A percentile compares a stretch with the other conserved stretches of the same genome.
Conservation (phyloP, 2,329 filamentous ascomycete species). For the Escovopsis sp. region DNA sequence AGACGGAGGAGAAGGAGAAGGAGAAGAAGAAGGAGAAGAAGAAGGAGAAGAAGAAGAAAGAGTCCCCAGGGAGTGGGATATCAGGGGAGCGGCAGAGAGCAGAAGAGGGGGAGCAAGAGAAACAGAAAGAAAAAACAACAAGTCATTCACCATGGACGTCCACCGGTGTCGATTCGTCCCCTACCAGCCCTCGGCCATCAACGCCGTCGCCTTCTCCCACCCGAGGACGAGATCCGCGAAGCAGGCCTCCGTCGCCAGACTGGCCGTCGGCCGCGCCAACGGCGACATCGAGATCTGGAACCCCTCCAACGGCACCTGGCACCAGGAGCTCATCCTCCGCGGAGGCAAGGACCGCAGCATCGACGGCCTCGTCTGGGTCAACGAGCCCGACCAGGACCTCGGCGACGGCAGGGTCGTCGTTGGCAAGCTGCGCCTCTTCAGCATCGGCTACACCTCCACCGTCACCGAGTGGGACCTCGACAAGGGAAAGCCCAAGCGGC, state of each 20-base stretch:
- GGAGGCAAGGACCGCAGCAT: constrained; percentile 77
- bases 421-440: constrained; percentile 77
- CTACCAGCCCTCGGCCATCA: constrained; percentile 83
- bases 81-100: too few species aligned
- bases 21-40: too few species aligned
- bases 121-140: constrained; percentile 1
- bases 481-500: constrained; percentile 59
- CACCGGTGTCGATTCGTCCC: constrained; percentile 94
- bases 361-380: constrained; percentile 83
- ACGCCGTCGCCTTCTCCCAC: constrained; percentile 87
- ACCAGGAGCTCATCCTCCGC: constrained; percentile 73
- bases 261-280: constrained; percentile 84
- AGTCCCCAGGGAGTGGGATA: too few species aligned
- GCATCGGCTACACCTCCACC: constrained; percentile 82
- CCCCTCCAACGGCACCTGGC: constrained; percentile 65
- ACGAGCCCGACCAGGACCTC: constrained; percentile 60
- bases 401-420: constrained; percentile 44
- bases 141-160: constrained; percentile 59
- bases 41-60: too few species aligned
- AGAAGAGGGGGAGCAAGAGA: too few species aligned
- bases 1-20: too few species aligned
- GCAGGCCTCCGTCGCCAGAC: constrained; percentile 44
- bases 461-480: constrained; percentile 92
- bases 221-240: constrained; percentile 32
- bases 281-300: constrained; percentile 99